phyloP scores from a whole-genome alignment of 139 green algal species.

The Spirogloea muscicola region DNA sequence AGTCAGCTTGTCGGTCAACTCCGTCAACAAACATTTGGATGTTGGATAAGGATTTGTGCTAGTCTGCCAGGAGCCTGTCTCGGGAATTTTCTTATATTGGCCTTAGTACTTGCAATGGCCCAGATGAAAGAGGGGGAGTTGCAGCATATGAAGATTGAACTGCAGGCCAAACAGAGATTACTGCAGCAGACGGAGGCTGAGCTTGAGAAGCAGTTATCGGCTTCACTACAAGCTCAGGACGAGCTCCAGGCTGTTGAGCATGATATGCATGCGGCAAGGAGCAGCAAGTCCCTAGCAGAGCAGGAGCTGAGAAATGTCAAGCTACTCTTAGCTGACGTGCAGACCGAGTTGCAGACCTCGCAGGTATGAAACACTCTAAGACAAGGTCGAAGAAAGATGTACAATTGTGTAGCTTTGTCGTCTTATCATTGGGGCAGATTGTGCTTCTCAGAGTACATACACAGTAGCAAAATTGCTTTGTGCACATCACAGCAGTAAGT shows the following conservation, averaged over 20 bases:
- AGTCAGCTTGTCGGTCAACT: no score
- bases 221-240: conserved; percentile 13
- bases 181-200: conserved; percentile 29
- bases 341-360: conserved; percentile 15
- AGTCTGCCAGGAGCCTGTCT: no score
- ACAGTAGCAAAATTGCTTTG: no score
- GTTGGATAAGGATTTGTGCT: no score
- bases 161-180: background rate
- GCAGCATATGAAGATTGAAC: conserved; percentile 7
- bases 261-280: background rate
- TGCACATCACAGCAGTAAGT: background rate
- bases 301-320: conserved; percentile 24
- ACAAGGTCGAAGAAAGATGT: conserved; percentile 5
- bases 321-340: conserved; percentile 14
- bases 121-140: conserved; percentile 16
- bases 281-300: background rate
- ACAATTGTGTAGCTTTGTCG: conserved; percentile 10
- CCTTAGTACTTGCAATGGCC: no score
- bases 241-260: conserved; percentile 21
- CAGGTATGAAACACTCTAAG: no score
- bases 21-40: no score
- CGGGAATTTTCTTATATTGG: no score
- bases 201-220: background rate
- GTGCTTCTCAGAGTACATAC: background rate
- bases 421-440: no score